phyloP scores from a whole-genome alignment of 805 yeast species.

The Metschnikowia lochheadii region DNA sequence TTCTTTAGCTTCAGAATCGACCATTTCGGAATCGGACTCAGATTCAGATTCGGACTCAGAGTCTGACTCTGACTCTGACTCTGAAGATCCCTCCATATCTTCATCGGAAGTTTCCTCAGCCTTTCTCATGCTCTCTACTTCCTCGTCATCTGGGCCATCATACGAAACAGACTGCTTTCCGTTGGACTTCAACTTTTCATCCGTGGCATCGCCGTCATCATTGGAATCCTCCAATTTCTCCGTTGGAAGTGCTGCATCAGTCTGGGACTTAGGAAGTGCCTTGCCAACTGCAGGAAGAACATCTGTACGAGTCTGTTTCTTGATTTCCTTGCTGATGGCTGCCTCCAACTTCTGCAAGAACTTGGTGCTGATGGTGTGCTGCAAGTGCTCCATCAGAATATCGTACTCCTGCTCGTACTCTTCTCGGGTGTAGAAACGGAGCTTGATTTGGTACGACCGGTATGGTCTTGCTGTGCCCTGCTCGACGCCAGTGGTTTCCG shows the following conservation, averaged over 20 bases:
- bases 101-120: conserved; percentile 79
- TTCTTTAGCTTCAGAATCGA: conserved; percentile 13
- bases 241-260: conserved; percentile 29
- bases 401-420: conserved; percentile 90
- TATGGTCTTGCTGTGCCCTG: conserved; percentile 42
- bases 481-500: conserved; percentile 78
- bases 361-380: conserved; percentile 55
- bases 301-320: conserved; percentile 66
- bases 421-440: conserved; percentile 67
- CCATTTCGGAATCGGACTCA: conserved; percentile 24
- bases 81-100: conserved; percentile 40
- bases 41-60: conserved; percentile 37
- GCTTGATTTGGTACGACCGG: conserved; percentile 70
- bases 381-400: conserved; percentile 74
- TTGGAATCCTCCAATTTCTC: conserved; percentile 38
- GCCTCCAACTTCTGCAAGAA: conserved; percentile 71
- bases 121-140: conserved; percentile 80
- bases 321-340: conserved; percentile 74
- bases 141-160: conserved; percentile 95
- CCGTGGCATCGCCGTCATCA: conserved; percentile 59
- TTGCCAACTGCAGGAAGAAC: conserved; percentile 62
- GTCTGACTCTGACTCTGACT: conserved; percentile 32
- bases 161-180: conserved; percentile 86
- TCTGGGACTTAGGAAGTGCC: conserved; percentile 52
- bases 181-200: conserved; percentile 56